phyloP scores from a whole-genome alignment of 2,329 filamentous ascomycete genomes.

The Colletotrichum incanum region DNA sequence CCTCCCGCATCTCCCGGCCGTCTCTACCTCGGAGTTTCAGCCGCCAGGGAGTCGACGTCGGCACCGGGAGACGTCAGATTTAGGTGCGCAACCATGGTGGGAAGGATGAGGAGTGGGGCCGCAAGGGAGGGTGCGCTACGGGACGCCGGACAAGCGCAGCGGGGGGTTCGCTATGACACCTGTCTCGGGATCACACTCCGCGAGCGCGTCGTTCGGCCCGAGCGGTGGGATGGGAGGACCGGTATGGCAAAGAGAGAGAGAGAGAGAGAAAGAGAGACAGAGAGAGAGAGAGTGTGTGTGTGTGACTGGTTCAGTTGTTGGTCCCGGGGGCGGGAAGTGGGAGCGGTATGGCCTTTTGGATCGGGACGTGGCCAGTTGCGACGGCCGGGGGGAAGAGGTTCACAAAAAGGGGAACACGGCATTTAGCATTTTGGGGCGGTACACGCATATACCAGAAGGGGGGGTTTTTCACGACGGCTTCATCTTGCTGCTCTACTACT shows the following conservation, averaged over 20 bases:
- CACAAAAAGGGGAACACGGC: constrained; percentile 17
- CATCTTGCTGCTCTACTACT: neutral
- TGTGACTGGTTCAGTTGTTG: neutral
- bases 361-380: neutral
- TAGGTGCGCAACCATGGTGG: constrained; percentile 13
- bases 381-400: neutral
- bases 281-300: no score
- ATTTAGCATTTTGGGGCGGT: constrained; percentile 6
- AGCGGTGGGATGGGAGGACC: neutral
- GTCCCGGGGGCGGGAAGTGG: neutral
- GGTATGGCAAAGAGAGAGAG: no score
- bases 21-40: neutral
- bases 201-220: neutral
- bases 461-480: neutral
- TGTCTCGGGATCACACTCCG: neutral
- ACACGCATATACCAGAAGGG: constrained; percentile 21
- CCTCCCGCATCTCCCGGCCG: neutral
- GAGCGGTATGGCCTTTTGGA: neutral
- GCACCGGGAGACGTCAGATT: constrained; percentile 28
- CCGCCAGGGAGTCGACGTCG: neutral
- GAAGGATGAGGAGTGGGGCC: constrained; percentile 31
- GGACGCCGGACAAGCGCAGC: constrained; percentile 4
- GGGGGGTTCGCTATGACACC: neutral
- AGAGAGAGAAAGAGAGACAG: no score
- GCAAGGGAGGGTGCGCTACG: constrained; percentile 9